These are phyloP conservation scores for Hemileccinum impolitum DNA, from an alignment of 768 basidiomycete species.

Conservation along the genomic window DNA sequence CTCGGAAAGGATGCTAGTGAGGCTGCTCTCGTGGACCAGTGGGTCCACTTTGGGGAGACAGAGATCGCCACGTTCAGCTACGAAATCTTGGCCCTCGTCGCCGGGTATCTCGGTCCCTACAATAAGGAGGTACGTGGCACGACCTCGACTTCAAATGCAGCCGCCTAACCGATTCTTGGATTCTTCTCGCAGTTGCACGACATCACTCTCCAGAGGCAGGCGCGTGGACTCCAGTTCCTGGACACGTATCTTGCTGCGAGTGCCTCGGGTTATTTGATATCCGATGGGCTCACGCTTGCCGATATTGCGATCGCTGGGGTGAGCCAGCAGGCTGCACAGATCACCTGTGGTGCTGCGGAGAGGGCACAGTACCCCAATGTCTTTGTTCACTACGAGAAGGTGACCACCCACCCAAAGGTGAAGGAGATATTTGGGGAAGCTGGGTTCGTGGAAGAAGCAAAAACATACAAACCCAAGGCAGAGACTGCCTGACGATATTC, in stretches of 20 bases:
- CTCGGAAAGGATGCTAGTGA: constrained; percentile 23
- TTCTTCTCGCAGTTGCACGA: constrained; percentile 17
- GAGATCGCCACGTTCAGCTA: constrained; percentile 25
- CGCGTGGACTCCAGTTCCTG: constrained; percentile 22
- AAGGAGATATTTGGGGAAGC: constrained; percentile 17
- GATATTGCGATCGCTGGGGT: constrained; percentile 24
- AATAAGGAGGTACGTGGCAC: constrained; percentile 17
- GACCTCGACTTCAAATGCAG: not conserved
- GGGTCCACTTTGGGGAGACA: constrained; percentile 29
- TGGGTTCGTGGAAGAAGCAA: constrained; percentile 16
- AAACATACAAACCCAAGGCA: constrained; percentile 7
- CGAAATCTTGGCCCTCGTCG: constrained; percentile 14
- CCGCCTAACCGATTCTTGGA: too few relatives aligned
- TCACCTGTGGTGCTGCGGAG: constrained; percentile 27
- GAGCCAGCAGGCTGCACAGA: constrained; percentile 17
- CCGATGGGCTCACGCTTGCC: constrained; percentile 24
- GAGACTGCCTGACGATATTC: constrained; percentile 1
- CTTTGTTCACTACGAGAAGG: constrained; percentile 25
- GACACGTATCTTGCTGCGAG: constrained; percentile 21
- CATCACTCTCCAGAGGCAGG: constrained; percentile 15
- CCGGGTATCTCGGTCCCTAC: constrained; percentile 20
- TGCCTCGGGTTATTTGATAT: constrained; percentile 21
- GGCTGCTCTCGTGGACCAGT: constrained; percentile 29
- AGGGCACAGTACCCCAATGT: constrained; percentile 24
- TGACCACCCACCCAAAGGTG: constrained; percentile 16